phyloP scores from a whole-genome alignment of 106 monocot genomes.

The Dendrobium chrysotoxum region DNA sequence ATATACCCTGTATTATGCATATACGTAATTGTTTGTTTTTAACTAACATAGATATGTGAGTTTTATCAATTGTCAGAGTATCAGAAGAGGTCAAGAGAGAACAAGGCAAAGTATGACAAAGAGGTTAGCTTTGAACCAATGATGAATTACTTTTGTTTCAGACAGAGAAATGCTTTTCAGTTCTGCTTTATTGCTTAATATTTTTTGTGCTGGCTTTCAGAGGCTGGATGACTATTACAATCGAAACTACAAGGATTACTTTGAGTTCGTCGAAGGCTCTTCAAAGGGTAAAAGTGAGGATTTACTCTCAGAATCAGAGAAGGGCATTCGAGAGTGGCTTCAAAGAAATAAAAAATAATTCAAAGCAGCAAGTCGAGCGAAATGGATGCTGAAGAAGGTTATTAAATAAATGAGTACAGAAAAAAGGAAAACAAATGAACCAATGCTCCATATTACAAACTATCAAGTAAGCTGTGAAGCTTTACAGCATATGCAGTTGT shows the following conservation, averaged over 20 bases:
- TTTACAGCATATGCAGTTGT: no score
- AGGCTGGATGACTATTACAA: constrained; percentile 74
- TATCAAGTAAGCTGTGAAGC: no score
- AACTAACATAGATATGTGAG: background rate
- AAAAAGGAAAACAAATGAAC: background rate
- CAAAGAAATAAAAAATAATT: constrained; percentile 43
- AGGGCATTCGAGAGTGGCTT: constrained; percentile 74
- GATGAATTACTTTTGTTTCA: background rate
- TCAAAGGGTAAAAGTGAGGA: constrained; percentile 54
- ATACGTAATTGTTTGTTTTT: background rate
- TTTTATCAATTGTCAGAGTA: constrained; percentile 29
- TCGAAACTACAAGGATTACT: constrained; percentile 90
- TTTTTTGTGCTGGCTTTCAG: constrained; percentile 16
- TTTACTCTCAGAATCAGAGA: constrained; percentile 65
- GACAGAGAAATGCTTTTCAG: no score
- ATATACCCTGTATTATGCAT: background rate
- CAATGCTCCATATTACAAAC: no score
- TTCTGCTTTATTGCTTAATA: background rate
- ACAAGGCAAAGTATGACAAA: constrained; percentile 79
- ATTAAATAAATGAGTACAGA: no score
- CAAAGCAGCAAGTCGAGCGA: no score
- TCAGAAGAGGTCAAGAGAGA: constrained; percentile 68
- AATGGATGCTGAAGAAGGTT: no score
- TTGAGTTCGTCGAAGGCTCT: constrained; percentile 67
- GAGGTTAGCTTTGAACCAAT: constrained; percentile 35